Conservation (phyloP, 768 basidiomycete genomes). For the Hysterangium stoloniferum region DNA sequence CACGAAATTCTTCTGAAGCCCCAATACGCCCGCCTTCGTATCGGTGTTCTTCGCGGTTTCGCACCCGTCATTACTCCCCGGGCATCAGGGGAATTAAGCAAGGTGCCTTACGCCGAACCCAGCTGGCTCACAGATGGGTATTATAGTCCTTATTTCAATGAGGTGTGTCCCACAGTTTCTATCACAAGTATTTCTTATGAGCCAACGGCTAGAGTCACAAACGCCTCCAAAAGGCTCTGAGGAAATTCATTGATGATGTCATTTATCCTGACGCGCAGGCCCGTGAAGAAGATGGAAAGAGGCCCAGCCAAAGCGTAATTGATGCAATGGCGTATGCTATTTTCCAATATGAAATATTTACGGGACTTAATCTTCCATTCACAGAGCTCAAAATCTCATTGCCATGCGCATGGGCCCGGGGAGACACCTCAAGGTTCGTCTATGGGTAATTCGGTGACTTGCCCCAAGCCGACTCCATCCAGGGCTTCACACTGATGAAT, state of each 20-base stretch:
- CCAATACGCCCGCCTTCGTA: slow-evolving; percentile 63
- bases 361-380: not conserved
- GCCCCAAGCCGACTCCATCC: not conserved
- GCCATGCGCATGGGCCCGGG: slow-evolving; percentile 96
- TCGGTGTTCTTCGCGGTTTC: slow-evolving; percentile 63
- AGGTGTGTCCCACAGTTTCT: slow-evolving; percentile 34
- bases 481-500: slow-evolving; percentile 59
- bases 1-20: slow-evolving; percentile 73
- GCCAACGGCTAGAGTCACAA: slow-evolving; percentile 43
- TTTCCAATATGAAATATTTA: not conserved
- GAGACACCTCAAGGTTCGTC: slow-evolving; percentile 59
- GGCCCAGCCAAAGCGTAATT: slow-evolving; percentile 66
- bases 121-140: slow-evolving; percentile 70
- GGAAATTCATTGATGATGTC: slow-evolving; percentile 61
- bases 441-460: not conserved
- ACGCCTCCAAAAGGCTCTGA: slow-evolving; percentile 49
- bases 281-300: slow-evolving; percentile 83
- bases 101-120: slow-evolving; percentile 84
- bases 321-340: slow-evolving; percentile 71
- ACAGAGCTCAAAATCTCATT: slow-evolving; percentile 53
- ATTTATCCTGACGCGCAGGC: slow-evolving; percentile 39
- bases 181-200: not conserved
- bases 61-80: slow-evolving; percentile 42
- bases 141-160: slow-evolving; percentile 69
- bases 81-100: slow-evolving; percentile 51